Evolutionary conservation across 2,329 filamentous ascomycete genomes (phyloP), one percentile per base, ranked within the genome.

Genomic region (Monosporascus sp.): DNA sequence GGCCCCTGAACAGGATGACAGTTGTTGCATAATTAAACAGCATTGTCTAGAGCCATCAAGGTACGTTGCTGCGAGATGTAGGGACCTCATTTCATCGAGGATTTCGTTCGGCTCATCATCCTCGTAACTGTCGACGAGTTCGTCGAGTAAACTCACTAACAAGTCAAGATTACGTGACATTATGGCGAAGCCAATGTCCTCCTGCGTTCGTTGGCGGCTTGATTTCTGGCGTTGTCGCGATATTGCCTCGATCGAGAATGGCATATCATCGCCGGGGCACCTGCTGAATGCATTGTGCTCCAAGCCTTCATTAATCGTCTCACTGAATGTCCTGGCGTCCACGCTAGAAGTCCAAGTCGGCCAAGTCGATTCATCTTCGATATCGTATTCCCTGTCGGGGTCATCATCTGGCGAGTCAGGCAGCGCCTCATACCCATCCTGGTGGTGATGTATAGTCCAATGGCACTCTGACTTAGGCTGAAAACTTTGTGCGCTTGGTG

Each of bases 1-100:
- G 5, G 2, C 2, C 11, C 6, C 1, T 20, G 3, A 7, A 53
- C 6, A 1, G 63, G 2, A 54, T 16, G 48, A 53, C 14, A 26
- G 48, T 24, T 1, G 65, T 41, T 7, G 64, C 27, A 56, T 59
- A 14, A 62, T 9, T 1, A 26, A 5, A 50, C 72, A 75, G 49
- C 72, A 75, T 3, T 61, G 49, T 27, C 61, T 64, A 1, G 59
- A 60, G 1, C 72, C 72, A 49, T 72, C 66, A 4, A 75, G 52
- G 49, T 69, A 74, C 14, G 51, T 68, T 4, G 69, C 61, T 5
- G 71, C 70, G 3, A 74, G 59, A 52, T 75, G 72, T 20, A 70
- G 62, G 2, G 70, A 70, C 50, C 64, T 60, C 6, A 72, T 54
- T 1, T 20, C 20, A 3, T 9, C 2, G 6, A 3, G 11, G n/a